A percentile compares a stretch with the other conserved stretches of the same genome.
Conservation (phyloP, 2,329 filamentous ascomycete genomes). For the Penicillium sp. region DNA sequence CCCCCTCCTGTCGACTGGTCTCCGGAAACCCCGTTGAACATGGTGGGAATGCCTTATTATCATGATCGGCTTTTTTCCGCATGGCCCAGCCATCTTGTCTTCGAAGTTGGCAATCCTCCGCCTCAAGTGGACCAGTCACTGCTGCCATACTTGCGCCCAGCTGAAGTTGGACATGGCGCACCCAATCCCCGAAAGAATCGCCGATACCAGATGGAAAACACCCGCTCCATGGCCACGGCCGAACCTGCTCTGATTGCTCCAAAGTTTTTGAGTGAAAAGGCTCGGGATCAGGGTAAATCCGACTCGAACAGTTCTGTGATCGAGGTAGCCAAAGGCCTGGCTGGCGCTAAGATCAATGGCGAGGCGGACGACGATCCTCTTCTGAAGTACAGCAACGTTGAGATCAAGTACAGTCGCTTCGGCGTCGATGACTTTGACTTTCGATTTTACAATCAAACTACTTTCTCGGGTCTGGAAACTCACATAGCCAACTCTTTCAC, state of each 20-base stretch:
- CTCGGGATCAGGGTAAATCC: conserved; percentile 54
- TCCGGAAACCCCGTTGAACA: conserved; percentile 70
- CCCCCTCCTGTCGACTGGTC: conserved; percentile 63
- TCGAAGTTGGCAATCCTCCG: conserved; percentile 79
- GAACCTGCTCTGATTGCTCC: conserved; percentile 64
- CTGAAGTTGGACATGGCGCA: conserved; percentile 72
- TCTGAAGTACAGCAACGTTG: conserved; percentile 83
- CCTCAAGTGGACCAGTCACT: conserved; percentile 66
- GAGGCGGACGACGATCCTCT: conserved; percentile 76
- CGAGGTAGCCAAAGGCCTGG: conserved; percentile 60
- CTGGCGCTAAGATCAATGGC: conserved; percentile 62
- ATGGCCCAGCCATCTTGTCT: conserved; percentile 79
- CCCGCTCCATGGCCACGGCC: conserved; percentile 56
- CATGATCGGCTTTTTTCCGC: conserved; percentile 79
- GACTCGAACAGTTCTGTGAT: conserved; percentile 34
- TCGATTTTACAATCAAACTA: conserved; percentile 90
- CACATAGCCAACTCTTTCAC: conserved; percentile 97
- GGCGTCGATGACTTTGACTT: conserved; percentile 95
- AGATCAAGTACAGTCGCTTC: conserved; percentile 99
- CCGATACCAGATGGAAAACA: conserved; percentile 79
- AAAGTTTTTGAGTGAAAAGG: conserved; percentile 92
- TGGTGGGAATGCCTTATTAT: conserved; percentile 89
- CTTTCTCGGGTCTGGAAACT: conserved; percentile 85
- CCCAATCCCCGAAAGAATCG: conserved; percentile 66
- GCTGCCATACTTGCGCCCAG: conserved; percentile 60